Evolutionary conservation across 768 basidiomycete species (phyloP), one percentile per base, ranked within the genome.

Genomic region (Mycena crocata): DNA sequence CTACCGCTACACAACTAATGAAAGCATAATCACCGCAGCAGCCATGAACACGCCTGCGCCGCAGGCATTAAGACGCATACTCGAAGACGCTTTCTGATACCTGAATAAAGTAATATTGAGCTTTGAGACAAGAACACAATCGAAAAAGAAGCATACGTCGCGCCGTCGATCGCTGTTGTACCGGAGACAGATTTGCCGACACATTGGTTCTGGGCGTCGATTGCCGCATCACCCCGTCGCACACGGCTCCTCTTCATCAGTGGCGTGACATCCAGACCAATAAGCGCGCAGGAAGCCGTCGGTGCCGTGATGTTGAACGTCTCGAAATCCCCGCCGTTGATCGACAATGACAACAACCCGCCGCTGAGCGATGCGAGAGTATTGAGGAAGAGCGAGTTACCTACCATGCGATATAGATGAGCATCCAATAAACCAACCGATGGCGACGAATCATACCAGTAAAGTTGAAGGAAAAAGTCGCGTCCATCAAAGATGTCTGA

Each of bases 301-400:
- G n/a, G n/a, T n/a, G n/a, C n/a, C n/a, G n/a, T 55, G 37, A 37
- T 55, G 37, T 55, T 21, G 54, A 55, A 55, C 24, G 40, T 37
- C 26, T 37, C 54, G 10, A 37, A 37, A 5, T 55, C 35, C 24
- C 21, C 54, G 35, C n/a, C 54, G 37, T 55, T 55, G 26, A 55
- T 55, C 35, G 54, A 55, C 19, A 55, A 9, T 5, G 54, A 37
- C n/a, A 55, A 37, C 19, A 6, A 5, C n/a, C 54, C 54, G 23
- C 54, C 54, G 7, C n/a, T 19, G 35, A 23, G 6, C 12, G 54
- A 55, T 5, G 54, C 24, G 54, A 55, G 37, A 19, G 54, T 55
- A n/a, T 55, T 55, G n/a, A 55, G 35, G 35, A 55, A 37, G 34
- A 55, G 54, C 23, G 5, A 7, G 10, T 37, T 24, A n/a, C 54